Conservation (phyloP, 306 rosid genomes). For the Rubus idaeus region DNA sequence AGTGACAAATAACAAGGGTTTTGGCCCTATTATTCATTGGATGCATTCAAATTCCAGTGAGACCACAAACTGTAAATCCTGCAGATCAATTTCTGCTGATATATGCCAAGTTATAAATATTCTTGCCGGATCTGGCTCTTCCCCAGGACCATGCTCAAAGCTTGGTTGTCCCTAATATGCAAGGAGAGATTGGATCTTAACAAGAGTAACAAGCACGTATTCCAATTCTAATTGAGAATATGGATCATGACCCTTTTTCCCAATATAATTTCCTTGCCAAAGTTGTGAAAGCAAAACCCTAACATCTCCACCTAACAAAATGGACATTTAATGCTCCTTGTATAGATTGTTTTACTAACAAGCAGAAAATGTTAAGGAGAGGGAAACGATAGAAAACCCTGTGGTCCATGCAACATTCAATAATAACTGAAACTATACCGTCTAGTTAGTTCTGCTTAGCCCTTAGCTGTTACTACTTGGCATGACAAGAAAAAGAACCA, state of each 20-base stretch:
- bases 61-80: constrained; percentile 23
- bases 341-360: not conserved
- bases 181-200: not conserved
- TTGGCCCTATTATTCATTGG: constrained; percentile 18
- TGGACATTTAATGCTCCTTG: not conserved
- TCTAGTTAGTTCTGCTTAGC: not conserved
- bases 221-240: not conserved
- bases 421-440: constrained; percentile 5
- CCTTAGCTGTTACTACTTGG: not conserved
- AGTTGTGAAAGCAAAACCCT: not conserved
- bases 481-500: not conserved
- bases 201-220: not conserved
- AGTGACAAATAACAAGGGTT: constrained; percentile 14
- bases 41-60: constrained; percentile 20
- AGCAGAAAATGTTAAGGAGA: not conserved
- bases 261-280: not conserved
- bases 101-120: constrained; percentile 10
- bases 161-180: not conserved
- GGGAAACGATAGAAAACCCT: not conserved
- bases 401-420: constrained; percentile 26
- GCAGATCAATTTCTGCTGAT: not conserved
- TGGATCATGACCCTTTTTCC: not conserved
- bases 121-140: not conserved
- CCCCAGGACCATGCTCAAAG: not conserved
- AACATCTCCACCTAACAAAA: not conserved